A percentile compares a stretch with the other conserved stretches of the same genome.
These are phyloP conservation scores for Physcomitrellopsis africana DNA, from an alignment of 225 moss, liverwort and hornwort species.

Conservation along the genomic window DNA sequence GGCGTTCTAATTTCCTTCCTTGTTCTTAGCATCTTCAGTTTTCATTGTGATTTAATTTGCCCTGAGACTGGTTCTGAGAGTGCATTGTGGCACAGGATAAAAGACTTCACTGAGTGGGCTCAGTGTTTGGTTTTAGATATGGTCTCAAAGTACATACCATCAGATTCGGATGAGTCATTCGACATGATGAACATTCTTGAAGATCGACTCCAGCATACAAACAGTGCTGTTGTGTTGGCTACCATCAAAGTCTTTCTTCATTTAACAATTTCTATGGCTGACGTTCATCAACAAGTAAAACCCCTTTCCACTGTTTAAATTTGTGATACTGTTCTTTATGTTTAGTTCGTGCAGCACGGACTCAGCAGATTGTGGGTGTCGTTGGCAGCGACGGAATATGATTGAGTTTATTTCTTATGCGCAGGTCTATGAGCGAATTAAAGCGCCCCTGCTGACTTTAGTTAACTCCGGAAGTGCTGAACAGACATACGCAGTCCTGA, in stretches of 20 bases:
- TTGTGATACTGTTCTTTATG: slow-evolving; percentile 21
- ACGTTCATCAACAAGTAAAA: slow-evolving; percentile 87
- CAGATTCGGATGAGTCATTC: slow-evolving; percentile 79
- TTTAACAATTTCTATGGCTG: slow-evolving; percentile 92
- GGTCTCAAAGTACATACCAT: slow-evolving; percentile 88
- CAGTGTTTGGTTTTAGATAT: slow-evolving; percentile 95
- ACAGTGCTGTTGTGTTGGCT: slow-evolving; percentile 95
- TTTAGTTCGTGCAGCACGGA: slow-evolving; percentile 13
- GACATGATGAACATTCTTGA: slow-evolving; percentile 97
- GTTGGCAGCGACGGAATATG: slow-evolving; percentile 12
- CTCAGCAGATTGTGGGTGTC: slow-evolving; percentile 24
- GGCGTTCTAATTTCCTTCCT: slow-evolving; percentile 13
- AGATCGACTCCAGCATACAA: slow-evolving; percentile 96
- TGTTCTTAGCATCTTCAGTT: slow-evolving; percentile 2
- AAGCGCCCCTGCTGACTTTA: slow-evolving; percentile 96
- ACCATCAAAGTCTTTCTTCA: slow-evolving; percentile 97
- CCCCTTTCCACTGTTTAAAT: slow-evolving; percentile 15
- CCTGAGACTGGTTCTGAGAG: slow-evolving; percentile 24
- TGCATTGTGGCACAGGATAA: slow-evolving; percentile 63
- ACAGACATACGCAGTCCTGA: slow-evolving; percentile 92
- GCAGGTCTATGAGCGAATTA: slow-evolving; percentile 98
- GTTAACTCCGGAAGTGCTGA: slow-evolving; percentile 96
- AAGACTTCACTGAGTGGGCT: slow-evolving; percentile 97
- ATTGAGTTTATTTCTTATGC: slow-evolving; percentile 30
- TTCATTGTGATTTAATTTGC: background rate